Evolutionary conservation across 1,139 yeast genomes (phyloP), one percentile per base, ranked within the genome.

Genomic region (Geotrichum fermentans): DNA sequence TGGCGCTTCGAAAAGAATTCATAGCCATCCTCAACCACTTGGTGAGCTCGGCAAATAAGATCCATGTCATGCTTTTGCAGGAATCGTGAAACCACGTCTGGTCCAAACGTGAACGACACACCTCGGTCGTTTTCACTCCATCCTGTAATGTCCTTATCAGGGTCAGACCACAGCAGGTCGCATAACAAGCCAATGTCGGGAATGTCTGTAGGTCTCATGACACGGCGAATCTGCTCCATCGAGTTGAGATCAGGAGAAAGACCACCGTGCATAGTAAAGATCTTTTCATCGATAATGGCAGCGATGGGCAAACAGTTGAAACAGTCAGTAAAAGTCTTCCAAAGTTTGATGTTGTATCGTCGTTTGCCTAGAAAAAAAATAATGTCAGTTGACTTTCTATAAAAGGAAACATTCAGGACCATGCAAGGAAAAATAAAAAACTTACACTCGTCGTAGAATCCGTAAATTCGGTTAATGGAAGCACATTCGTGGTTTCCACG

Each of bases 61-160:
- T 92, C 97, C 90, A 92, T 85, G 66, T 89, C 97, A 69, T 89
- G 97, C 65, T 88, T 90, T 67, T 89, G 96, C 67, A 90, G 73
- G 67, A 90, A 90, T 67, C 97, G 77, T 54, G 95, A 84, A 51
- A 90, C 97, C 50, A 89, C 97, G 67, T 89, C 97, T 11, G 97
- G 97, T 14, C 97, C 97, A 72, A 92, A 92, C 17, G 97, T 89
- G 69, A 88, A 92, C 13, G 96, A 88, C 51, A 92, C 97, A 64
- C 97, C 97, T 71, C 97, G 83, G 71, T 92, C 97, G 68, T 92
- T 92, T 71, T 92, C 97, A 56, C 94, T 83, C 97, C 97, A 92
- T 14, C 97, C 97, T 40, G 94, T 88, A 60, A 90, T 88, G 70
- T 89, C 97, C 71, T 90, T 88, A 70, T 90, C 97, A 29, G 98